Percentiles rank a stretch among this genome's conserved stretches.
Conservation (phyloP, 768 basidiomycete genomes). For the Gloeostereum incarnatum region DNA sequence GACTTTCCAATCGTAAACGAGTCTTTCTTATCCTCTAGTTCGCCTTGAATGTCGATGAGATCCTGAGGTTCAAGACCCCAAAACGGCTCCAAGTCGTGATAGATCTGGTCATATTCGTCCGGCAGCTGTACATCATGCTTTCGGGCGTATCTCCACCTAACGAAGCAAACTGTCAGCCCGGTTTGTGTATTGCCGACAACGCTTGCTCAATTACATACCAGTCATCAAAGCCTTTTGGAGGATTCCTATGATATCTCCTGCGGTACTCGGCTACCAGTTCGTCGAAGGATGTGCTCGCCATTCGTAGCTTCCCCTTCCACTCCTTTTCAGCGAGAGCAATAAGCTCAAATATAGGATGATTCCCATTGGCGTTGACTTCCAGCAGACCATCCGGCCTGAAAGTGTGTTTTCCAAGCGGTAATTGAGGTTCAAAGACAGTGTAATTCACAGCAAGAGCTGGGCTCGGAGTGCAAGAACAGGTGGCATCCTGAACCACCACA, state of each 20-base stretch:
- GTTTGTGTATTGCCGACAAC: neutral
- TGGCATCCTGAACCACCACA: too few relatives aligned
- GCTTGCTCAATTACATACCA: constrained; percentile 23
- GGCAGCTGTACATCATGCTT: constrained; percentile 35
- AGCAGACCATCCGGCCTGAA: constrained; percentile 19
- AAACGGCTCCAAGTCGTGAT: constrained; percentile 31
- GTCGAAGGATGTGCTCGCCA: constrained; percentile 25
- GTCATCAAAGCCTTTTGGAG: constrained; percentile 34
- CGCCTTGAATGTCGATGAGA: constrained; percentile 16
- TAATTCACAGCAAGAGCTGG: too few relatives aligned
- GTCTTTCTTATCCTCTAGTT: constrained; percentile 20
- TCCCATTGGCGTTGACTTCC: constrained; percentile 22
- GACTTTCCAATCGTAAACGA: constrained; percentile 26
- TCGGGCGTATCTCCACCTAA: constrained; percentile 36
- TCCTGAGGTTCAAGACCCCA: constrained; percentile 28
- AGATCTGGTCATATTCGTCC: constrained; percentile 48
- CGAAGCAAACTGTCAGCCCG: too few relatives aligned
- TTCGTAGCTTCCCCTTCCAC: constrained; percentile 27
- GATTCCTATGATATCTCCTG: constrained; percentile 23
- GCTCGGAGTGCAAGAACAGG: too few relatives aligned
- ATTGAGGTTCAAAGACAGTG: neutral
- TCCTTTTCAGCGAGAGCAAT: constrained; percentile 23
- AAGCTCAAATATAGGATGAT: constrained; percentile 37
- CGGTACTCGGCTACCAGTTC: constrained; percentile 30
- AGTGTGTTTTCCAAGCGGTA: neutral